Base-by-base conservation (phyloP, 2,329 filamentous ascomycete genomes). In the Myotisia sp. region DNA sequence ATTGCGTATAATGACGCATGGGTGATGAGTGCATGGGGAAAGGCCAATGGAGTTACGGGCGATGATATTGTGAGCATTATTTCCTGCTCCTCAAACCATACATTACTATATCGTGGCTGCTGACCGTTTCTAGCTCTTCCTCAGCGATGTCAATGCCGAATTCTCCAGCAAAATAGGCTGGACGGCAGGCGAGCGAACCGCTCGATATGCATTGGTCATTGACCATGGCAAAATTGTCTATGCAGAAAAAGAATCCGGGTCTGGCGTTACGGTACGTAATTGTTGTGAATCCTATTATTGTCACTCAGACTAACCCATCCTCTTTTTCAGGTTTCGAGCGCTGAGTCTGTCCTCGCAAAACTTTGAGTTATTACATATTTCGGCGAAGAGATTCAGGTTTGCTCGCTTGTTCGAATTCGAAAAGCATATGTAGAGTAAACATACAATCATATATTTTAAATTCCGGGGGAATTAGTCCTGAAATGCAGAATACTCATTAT, bases 11-110 rank as follows among this genome's bases (percentile, higher is more conserved):
- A 92, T 62, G 85, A 92, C 61, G 66, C 76, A 44, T 92, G 69
- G 54, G 84, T 92, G 58, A 87, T 87, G 81, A 77, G 74, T 49
- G 83, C 80, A 36, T 90, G 82, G 82, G 79, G 75, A 62, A 92
- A 92, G 71, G 83, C 84, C 52, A 87, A 92, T 62, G 68, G 69
- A 34, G 67, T 87, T 52, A 76, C 71, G 52, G 74, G 76, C 44
- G 77, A 87, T 47, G 69, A 71, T 49, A 73, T 79, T 48, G 68
- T 76, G 57, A 38, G 67, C 7, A 20, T 6, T 30, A 13, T 23
- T 8, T 30, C 28, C 12, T 20, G 21, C 28, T 12, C 6, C 28
- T 9, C n/a, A 18, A 6, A 7, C 8, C 18, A 9, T 26, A 23
- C 1, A 17, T 34, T 3, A 34, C 12, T 5, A 12, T 22, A 16